Evolutionary conservation across 148 eudicot genomes (phyloP).

Genomic region (Cornus suecica): DNA sequence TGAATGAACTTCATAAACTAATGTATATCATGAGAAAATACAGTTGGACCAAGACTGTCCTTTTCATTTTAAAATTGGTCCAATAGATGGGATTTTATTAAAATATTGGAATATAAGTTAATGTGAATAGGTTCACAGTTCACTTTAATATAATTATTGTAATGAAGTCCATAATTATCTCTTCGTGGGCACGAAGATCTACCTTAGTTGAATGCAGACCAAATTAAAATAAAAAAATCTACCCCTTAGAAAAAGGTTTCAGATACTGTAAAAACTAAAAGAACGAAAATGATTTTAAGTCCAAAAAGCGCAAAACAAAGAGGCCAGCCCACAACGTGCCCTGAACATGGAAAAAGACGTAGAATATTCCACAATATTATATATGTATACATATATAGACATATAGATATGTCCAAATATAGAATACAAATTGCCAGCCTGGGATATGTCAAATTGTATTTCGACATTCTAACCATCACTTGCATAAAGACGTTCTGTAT

Average conservation of each 20-base stretch:
- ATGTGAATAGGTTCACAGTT: neutral
- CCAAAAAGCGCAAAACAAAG: neutral
- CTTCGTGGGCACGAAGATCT: neutral
- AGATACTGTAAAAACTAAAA: too few relatives aligned
- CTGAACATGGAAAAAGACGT: neutral
- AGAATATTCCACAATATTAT: too few relatives aligned
- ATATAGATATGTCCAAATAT: too few relatives aligned
- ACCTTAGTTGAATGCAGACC: neutral
- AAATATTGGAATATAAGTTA: neutral
- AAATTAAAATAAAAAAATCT: too few relatives aligned
- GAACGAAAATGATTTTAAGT: too few relatives aligned
- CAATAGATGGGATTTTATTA: neutral
- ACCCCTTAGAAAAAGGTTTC: too few relatives aligned
- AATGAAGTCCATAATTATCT: neutral
- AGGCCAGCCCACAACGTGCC: neutral
- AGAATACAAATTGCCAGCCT: neutral
- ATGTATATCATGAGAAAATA: neutral
- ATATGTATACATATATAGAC: too few relatives aligned
- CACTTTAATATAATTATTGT: too few relatives aligned
- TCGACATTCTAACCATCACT: neutral
- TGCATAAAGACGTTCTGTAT: neutral
- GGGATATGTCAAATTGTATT: neutral
- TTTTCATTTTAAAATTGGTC: neutral
- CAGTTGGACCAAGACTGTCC: neutral
- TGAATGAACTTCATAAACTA: neutral